Evolutionary conservation across 2,329 filamentous ascomycete genomes (phyloP), one percentile per base, ranked within the genome.

Genomic region (Chrysosporium queenslandicum): DNA sequence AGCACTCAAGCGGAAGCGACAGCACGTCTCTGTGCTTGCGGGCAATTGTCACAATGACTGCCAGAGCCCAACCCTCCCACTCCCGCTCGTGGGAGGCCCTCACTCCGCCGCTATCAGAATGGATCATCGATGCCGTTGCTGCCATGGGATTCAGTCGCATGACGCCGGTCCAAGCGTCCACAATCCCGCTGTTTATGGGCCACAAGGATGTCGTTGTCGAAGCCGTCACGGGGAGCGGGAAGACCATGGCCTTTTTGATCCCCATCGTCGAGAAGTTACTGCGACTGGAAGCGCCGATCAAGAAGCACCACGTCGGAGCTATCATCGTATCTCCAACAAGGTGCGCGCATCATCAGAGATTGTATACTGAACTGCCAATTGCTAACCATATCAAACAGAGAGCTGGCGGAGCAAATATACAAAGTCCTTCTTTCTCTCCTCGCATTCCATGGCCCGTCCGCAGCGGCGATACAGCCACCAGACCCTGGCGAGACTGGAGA

Each of bases 151-250:
- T 95, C 68, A 74, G 77, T 57, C 83, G 85, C 66, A 90, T 92
- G 77, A 96, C 90, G 2, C 91, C 91, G 0, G 90, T 96, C n/a
- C 91, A 97, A 71, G 87, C 90, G 41, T 91, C 88, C 54, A 85
- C 87, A 3, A 85, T 96, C 59, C 88, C 89, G 11, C 79, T 95
- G 48, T 92, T 95, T 65, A 83, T 90, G 71, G 83, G 82, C 48
- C 86, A 94, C 66, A 94, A 94, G 64, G 89, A 95, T 68, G 87
- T 94, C 3, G 89, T 95, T 0, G 89, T 95, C 4, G 88, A 94
- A 73, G 88, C 88, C 29, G 89, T 94, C 3, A 95, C 89, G 2
- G 89, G 90, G 11, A 92, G 86, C 67, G 89, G 89, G 55, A 95
- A 96, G 71, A 95, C 89, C 0, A 74, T 95, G 27, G 80, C 87